phyloP scores from a whole-genome alignment of 176 grass and related monocot species.

The Musa troglodytarum region DNA sequence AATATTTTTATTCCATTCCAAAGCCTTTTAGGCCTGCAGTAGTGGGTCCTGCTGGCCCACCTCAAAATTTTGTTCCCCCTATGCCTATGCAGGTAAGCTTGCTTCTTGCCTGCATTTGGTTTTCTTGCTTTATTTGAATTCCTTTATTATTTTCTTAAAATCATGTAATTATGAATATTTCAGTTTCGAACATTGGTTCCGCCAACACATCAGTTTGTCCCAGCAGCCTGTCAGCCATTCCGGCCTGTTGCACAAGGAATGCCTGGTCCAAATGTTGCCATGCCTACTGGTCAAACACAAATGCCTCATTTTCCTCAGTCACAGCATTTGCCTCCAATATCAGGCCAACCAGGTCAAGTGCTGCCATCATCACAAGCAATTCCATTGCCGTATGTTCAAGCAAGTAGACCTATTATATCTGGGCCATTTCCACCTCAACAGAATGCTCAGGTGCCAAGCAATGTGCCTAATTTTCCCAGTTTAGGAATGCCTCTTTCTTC shows the following conservation, averaged over 20 bases:
- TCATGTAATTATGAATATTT: constrained; percentile 18
- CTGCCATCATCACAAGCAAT: constrained; percentile 50
- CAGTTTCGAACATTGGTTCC: constrained; percentile 61
- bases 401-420: constrained; percentile 39
- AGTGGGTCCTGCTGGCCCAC: constrained; percentile 37
- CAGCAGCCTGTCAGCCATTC: constrained; percentile 37
- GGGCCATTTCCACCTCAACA: background rate
- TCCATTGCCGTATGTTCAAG: constrained; percentile 47
- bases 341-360: constrained; percentile 25
- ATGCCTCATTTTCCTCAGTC: constrained; percentile 8
- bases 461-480: constrained; percentile 4
- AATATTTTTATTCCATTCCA: constrained; percentile 11
- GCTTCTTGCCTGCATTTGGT: constrained; percentile 10
- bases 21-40: constrained; percentile 72
- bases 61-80: constrained; percentile 74
- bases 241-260: constrained; percentile 45
- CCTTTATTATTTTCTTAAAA: constrained; percentile 21
- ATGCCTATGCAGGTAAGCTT: constrained; percentile 74
- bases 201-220: constrained; percentile 43
- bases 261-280: constrained; percentile 8
- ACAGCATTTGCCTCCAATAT: background rate
- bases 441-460: background rate
- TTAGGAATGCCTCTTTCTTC: constrained; percentile 11
- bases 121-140: constrained; percentile 1
- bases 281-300: constrained; percentile 12